These are phyloP conservation scores for Incumbomyces lentus DNA, from an alignment of 2,329 filamentous ascomycete genomes.

Conservation along the genomic window DNA sequence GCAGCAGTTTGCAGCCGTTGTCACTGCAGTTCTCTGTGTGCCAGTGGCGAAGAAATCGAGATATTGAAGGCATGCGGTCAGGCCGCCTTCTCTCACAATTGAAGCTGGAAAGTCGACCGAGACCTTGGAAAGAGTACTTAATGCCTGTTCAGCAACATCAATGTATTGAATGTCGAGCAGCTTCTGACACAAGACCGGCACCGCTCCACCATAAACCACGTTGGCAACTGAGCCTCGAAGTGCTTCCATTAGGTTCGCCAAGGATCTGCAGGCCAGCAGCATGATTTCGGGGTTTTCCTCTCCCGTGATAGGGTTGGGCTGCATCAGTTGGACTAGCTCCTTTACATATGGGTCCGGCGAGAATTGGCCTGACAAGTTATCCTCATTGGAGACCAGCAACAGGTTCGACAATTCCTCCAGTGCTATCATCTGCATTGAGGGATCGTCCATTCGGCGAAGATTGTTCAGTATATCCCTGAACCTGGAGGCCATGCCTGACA, in stretches of 20 bases:
- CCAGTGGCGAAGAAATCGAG: conserved; percentile 96
- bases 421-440: conserved; percentile 79
- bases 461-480: conserved; percentile 67
- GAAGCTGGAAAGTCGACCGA: conserved; percentile 90
- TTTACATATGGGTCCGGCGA: conserved; percentile 91
- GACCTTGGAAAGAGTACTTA: conserved; percentile 95
- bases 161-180: conserved; percentile 94
- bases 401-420: conserved; percentile 90
- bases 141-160: conserved; percentile 88
- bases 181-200: conserved; percentile 89
- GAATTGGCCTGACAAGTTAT: conserved; percentile 90
- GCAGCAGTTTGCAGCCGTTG: conserved; percentile 95
- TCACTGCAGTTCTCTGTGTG: conserved; percentile 91
- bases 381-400: conserved; percentile 87
- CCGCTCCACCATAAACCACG: conserved; percentile 93
- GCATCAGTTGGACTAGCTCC: conserved; percentile 85
- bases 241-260: conserved; percentile 97
- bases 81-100: conserved; percentile 88
- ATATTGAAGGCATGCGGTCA: conserved; percentile 91
- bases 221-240: conserved; percentile 85
- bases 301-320: conserved; percentile 64
- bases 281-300: conserved; percentile 95
- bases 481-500: conserved; percentile 70
- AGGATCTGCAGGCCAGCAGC: conserved; percentile 87
- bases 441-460: conserved; percentile 72